Evolutionary conservation across 176 grass and related monocot genomes (phyloP), one percentile per base, ranked within the genome.

Genomic region (Oryza longistaminata): DNA sequence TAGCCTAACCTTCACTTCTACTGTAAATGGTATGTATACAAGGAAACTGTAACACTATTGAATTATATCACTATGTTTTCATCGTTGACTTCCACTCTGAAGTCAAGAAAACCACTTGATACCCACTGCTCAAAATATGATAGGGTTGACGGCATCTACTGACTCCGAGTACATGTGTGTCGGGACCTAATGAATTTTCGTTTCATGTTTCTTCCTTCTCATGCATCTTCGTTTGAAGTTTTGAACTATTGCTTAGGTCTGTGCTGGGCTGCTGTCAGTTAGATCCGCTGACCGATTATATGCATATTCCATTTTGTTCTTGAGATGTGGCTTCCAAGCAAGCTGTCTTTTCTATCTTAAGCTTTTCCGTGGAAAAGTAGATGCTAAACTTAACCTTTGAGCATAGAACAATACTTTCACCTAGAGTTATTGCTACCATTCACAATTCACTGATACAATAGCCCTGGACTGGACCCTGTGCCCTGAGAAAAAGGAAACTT

Each of bases 301-400:
- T 55, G 12, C 64, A 69, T 75, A 88, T 77, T 82, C 73, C 50
- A 70, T 88, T 82, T n/a, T 27, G 34, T 64, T 64, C 27, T 89
- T 75, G 64, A 64, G 76, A 64, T 89, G 52, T 80, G 52, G 58
- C 71, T 85, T 76, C 70, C 66, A 90, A 82, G 88, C 78, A 77
- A 90, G 17, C 66, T 66, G 66, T 25, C 40, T 19, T 58, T 90
- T 89, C 40, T 12, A 81, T 82, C 78, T 85, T 65, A 70, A 82
- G 42, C 55, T 72, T 86, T 72, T 48, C 65, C 67, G 55, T 66
- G 68, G 34, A 82, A 85, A 81, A 70, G 73, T 66, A 77, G 44
- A 90, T 90, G 75, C 88, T 42, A 82, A 86, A 90, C 83, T 90
- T 90, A 85, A 82, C 78, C 44, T 34, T 44, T 82, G 83, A 81